Base-by-base conservation (phyloP, 805 yeast species). In the Helenozyma rhizophorensis region DNA sequence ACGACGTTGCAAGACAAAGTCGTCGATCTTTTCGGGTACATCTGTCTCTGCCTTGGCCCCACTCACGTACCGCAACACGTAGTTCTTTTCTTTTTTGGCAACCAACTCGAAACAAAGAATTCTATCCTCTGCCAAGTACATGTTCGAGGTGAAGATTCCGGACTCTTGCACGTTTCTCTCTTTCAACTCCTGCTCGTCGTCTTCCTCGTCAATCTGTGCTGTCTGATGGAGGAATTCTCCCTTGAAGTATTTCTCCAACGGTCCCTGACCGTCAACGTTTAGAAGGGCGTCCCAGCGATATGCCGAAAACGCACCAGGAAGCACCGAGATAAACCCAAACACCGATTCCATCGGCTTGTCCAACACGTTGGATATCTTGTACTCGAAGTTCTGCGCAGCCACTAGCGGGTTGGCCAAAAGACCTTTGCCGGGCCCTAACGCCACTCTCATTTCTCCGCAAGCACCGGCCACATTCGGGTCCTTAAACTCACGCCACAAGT, bases 301-400 rank as follows among this genome's bases (percentile, higher is more conserved):
- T 1, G 97, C 98, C 11, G 95, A 84, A 50, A 93, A 89, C 0
- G 97, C 97, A 50, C 97, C 97, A 0, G 97, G 97, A 33, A 93
- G 70, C 37, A 93, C 97, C 0, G 95, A 76, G 46, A 90, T 89
- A 54, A 87, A 90, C 0, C 98, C 98, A 62, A 93, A 90, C 2
- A 82, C 84, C 4, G 94, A 82, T 57, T 90, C 98, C 72, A 88
- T 83, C 0, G 98, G 97, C 58, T 93, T 90, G 64, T 93, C 97
- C 39, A 90, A 68, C 41, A 90, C 86, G 56, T 90, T 93, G 4
- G 96, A 87, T 68, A 88, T 89, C 59, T 93, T 93, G 58, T 93
- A 93, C 56, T 90, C 98, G 58, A 93, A 90, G 59, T 90, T 90
- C 58, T 93, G 97, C 0, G 97, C 94, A 3, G 97, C 96, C 8